Evolutionary conservation across 2,329 filamentous ascomycete species (phyloP), one percentile per base, ranked within the genome.

Genomic region (Colletotrichum tabaci): DNA sequence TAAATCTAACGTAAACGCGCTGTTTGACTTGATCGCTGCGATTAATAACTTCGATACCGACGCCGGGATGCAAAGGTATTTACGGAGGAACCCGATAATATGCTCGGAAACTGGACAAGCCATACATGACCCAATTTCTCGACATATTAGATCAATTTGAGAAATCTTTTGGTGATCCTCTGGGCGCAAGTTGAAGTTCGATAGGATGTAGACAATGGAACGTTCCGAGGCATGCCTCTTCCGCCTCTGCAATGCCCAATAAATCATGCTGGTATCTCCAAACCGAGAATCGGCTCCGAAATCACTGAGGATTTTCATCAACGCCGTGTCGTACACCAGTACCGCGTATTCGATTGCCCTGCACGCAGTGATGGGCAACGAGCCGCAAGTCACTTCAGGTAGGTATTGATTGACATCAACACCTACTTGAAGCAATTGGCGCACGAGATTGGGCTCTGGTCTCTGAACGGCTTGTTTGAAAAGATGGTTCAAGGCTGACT

Each of bases 251-350:
- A 2, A 30, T 1, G 42, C 4, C 8, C 2, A 3, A 2, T 0
- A 4, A 13, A 49, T 1, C 23, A 13, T 3, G 0, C 0, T 1
- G 0, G 38, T 2, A 30, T 9, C 0, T 6, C 1, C 5, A 5
- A 18, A 4, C 18, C 58, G 58, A 7, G 13, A 16, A 7, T 40
- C 46, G 26, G 12, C 23, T 10, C 44, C 30, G 5, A 16, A 46
- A 1, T 40, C 18, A 1, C 10, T 38, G 3, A 61, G 44, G 0
- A 52, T 5, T 2, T 12, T 1, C 2, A 47, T 38, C 13, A 64
- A 10, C 2, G 5, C 5, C 2, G 3, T 15, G 10, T 64, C 15
- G 23, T 38, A 35, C 6, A 13, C 4, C 9, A 64, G 1, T 13
- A 13, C 38, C 6, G 40, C 61, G 10, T 35, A 46, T 1, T 13